Evolutionary conservation across 2,329 filamentous ascomycete species (phyloP).

Genomic region (Plenodomus lindquistii): DNA sequence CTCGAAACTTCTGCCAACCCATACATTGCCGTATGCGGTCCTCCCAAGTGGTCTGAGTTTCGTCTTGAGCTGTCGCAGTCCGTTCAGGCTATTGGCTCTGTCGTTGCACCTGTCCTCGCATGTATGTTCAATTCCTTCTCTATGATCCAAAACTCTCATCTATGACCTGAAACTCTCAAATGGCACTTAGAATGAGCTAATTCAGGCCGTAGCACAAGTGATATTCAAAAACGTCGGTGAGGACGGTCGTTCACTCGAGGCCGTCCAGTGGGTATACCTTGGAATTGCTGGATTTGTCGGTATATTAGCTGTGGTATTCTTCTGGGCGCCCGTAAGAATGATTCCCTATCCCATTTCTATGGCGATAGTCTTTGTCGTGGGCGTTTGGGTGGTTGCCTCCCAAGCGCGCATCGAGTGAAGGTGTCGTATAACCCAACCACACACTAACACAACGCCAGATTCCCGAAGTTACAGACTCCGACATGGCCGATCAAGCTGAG

Average conservation of each 20-base stretch:
- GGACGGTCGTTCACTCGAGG: conserved; percentile 60
- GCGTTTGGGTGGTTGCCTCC: too few relatives aligned
- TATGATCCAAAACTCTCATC: too few relatives aligned
- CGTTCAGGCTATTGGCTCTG: conserved; percentile 75
- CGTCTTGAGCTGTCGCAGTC: conserved; percentile 78
- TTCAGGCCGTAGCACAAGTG: too few relatives aligned
- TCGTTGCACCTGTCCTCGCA: conserved; percentile 73
- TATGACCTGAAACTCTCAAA: too few relatives aligned
- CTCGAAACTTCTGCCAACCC: conserved; percentile 80
- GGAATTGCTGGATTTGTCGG: conserved; percentile 75
- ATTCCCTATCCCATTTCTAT: background rate
- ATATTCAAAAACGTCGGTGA: conserved; percentile 70
- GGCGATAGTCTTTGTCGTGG: background rate
- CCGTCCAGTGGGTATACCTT: conserved; percentile 82
- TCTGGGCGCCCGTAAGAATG: conserved; percentile 59
- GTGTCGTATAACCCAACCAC: too few relatives aligned
- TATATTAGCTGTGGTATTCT: conserved; percentile 67
- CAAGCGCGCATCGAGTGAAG: too few relatives aligned
- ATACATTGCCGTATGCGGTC: conserved; percentile 63
- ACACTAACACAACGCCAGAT: background rate
- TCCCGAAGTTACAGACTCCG: conserved; percentile 72
- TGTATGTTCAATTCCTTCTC: too few relatives aligned
- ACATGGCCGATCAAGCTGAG: conserved; percentile 56
- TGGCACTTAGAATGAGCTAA: too few relatives aligned
- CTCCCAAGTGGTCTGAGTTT: conserved; percentile 73